Evolutionary conservation across 352 stramenopile genomes (phyloP).

Genomic region (Phytophthora uliginosa): DNA sequence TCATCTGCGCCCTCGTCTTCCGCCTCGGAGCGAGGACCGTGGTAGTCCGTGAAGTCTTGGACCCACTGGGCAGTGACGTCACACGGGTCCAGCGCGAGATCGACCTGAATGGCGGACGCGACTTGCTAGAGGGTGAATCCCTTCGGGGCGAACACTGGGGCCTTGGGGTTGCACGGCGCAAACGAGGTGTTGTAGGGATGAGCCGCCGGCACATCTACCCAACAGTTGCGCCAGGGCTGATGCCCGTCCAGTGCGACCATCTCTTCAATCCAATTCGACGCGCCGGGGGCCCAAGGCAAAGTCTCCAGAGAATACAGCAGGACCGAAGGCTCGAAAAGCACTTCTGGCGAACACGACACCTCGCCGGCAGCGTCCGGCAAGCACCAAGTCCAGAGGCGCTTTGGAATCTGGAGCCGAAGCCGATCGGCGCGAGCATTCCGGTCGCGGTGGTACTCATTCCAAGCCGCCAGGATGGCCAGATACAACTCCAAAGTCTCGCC

Average conservation of each 20-base stretch:
- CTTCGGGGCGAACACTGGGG: background rate
- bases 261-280: background rate
- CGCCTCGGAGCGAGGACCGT: no score
- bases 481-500: background rate
- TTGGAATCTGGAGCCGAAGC: background rate
- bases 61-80: background rate
- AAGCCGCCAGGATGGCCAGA: background rate
- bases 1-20: no score
- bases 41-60: background rate
- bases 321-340: background rate
- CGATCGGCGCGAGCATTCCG: background rate
- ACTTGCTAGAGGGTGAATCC: background rate
- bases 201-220: background rate
- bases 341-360: background rate
- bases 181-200: constrained; percentile 5
- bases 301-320: constrained; percentile 9
- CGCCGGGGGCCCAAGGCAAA: background rate
- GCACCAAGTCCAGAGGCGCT: background rate
- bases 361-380: background rate
- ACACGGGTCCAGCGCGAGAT: background rate
- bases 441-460: background rate
- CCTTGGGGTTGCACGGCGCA: background rate
- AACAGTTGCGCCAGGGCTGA: constrained; percentile 7
- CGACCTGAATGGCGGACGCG: background rate
- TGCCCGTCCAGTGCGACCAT: background rate